Evolutionary conservation across 768 basidiomycete genomes (phyloP).

Genomic region (Leccinellum albellum): DNA sequence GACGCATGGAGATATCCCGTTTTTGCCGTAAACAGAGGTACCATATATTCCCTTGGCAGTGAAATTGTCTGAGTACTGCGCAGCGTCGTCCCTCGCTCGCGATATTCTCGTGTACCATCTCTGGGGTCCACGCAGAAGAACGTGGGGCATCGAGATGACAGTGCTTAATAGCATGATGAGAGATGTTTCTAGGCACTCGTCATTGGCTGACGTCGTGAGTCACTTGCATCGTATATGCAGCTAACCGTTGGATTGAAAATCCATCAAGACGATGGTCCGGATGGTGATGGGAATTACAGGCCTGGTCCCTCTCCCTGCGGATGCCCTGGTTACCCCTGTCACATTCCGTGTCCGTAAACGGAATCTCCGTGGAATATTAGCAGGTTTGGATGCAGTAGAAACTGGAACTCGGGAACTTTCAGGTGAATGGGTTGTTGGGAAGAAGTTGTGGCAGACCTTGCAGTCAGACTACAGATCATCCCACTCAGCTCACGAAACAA

Average conservation of each 20-base stretch:
- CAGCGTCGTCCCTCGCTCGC: conserved; percentile 41
- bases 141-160: conserved; percentile 96
- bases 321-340: conserved; percentile 92
- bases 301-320: conserved; percentile 81
- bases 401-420: conserved; percentile 75
- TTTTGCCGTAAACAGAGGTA: conserved; percentile 68
- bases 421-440: conserved; percentile 97
- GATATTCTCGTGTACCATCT: conserved; percentile 78
- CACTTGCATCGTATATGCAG: background rate
- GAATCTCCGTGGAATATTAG: conserved; percentile 74
- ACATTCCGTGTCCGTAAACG: conserved; percentile 79
- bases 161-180: conserved; percentile 82
- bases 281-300: conserved; percentile 74
- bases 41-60: background rate
- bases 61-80: background rate
- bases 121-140: conserved; percentile 82
- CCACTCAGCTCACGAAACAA: conserved; percentile 21
- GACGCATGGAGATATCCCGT: conserved; percentile 69
- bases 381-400: conserved; percentile 70
- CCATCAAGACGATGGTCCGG: conserved; percentile 45
- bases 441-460: conserved; percentile 81
- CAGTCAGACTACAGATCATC: conserved; percentile 75
- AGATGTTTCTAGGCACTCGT: conserved; percentile 75
- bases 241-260: background rate
- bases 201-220: conserved; percentile 78